These are phyloP conservation scores for Penicillium bovifimosum DNA, from an alignment of 495 filamentous ascomycete species.

Conservation along the genomic window DNA sequence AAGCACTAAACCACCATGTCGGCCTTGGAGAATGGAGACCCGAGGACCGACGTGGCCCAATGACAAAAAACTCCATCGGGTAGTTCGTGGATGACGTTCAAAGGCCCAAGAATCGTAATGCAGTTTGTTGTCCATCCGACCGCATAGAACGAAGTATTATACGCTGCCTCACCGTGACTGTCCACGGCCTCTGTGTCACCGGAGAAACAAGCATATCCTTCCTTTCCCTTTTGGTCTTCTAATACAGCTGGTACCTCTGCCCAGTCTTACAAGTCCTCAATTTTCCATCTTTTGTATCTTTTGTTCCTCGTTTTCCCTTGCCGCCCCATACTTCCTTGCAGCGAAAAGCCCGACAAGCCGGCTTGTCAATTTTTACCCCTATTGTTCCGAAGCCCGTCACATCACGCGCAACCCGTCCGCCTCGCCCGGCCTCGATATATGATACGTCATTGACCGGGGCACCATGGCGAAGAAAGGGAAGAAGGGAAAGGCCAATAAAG, in stretches of 20 bases:
- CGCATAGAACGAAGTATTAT: constrained; percentile 34
- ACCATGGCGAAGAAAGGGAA: constrained; percentile 33
- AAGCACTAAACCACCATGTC: constrained; percentile 23
- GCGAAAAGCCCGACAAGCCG: constrained; percentile 18
- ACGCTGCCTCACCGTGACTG: constrained; percentile 37
- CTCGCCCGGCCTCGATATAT: constrained; percentile 23
- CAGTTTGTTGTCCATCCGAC: constrained; percentile 27
- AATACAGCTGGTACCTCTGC: constrained; percentile 28
- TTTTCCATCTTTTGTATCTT: constrained; percentile 22
- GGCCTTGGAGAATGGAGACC: constrained; percentile 20
- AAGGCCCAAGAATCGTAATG: constrained; percentile 24
- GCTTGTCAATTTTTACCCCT: constrained; percentile 22
- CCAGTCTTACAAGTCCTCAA: constrained; percentile 23
- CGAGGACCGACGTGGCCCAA: constrained; percentile 40
- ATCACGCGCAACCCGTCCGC: constrained; percentile 21
- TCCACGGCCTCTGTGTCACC: constrained; percentile 20
- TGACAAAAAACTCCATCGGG: constrained; percentile 28
- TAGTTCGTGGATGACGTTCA: constrained; percentile 37
- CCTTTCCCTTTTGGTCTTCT: constrained; percentile 26
- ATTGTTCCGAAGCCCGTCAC: constrained; percentile 28
- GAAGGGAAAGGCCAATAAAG: constrained; percentile 35
- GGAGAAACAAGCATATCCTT: constrained; percentile 28
- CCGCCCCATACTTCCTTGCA: constrained; percentile 21
- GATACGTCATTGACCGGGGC: constrained; percentile 31
- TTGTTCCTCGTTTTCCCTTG: constrained; percentile 14